Percentiles rank a stretch among this genome's conserved stretches.
Conservation (phyloP, 768 basidiomycete genomes). For the Mycena leptocephala region DNA sequence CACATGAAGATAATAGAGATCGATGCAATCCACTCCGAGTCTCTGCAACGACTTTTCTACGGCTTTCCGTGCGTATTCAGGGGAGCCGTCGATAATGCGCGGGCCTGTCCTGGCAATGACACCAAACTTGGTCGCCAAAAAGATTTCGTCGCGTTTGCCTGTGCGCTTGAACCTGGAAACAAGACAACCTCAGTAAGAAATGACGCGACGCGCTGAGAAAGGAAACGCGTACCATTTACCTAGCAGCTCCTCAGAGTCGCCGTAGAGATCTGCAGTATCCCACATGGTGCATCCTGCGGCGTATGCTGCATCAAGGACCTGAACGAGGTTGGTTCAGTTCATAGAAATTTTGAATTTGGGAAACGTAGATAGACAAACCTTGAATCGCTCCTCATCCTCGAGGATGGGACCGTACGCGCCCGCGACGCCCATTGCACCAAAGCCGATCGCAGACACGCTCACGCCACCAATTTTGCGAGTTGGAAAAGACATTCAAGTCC, state of each 20-base stretch:
- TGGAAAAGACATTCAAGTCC: too few relatives aligned
- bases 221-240: too few relatives aligned
- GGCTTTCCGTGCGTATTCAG: slow-evolving; percentile 45
- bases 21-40: slow-evolving; percentile 49
- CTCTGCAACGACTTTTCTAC: slow-evolving; percentile 48
- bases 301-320: slow-evolving; percentile 61
- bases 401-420: too few relatives aligned
- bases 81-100: slow-evolving; percentile 42
- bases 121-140: slow-evolving; percentile 67
- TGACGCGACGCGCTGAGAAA: too few relatives aligned
- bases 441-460: too few relatives aligned
- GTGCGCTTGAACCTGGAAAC: slow-evolving; percentile 55
- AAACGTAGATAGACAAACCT: too few relatives aligned
- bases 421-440: too few relatives aligned
- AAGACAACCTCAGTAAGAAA: too few relatives aligned
- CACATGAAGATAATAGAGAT: slow-evolving; percentile 51
- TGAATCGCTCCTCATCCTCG: too few relatives aligned
- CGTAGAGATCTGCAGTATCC: slow-evolving; percentile 67
- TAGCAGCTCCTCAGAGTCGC: slow-evolving; percentile 59
- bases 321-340: too few relatives aligned
- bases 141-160: slow-evolving; percentile 60
- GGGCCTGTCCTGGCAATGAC: slow-evolving; percentile 19
- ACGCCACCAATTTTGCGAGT: too few relatives aligned
- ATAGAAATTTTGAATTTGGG: too few relatives aligned
- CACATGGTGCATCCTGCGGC: slow-evolving; percentile 62